Percentiles rank a stretch among this genome's conserved stretches.
Conservation (phyloP, 2,329 filamentous ascomycete species). For the Epichloe baconii region DNA sequence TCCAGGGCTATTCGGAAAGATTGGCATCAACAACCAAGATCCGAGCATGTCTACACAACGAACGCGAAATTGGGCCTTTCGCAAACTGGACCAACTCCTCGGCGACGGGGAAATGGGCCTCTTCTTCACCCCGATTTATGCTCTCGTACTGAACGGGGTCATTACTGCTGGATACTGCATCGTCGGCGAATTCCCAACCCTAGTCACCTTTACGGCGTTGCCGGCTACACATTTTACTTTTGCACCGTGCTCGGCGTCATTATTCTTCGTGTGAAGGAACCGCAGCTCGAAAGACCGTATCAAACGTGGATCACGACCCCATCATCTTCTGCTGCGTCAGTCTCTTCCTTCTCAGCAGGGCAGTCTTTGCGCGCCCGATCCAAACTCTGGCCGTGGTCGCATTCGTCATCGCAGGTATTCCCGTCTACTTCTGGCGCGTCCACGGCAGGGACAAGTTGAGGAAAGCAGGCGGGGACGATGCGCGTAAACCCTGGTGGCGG, state of each 20-base stretch:
- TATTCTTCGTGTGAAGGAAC: constrained; percentile 75
- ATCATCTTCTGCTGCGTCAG: constrained; percentile 98
- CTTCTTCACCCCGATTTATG: constrained; percentile 89
- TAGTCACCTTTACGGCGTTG: constrained; percentile 93
- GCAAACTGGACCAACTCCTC: constrained; percentile 46
- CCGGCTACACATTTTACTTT: constrained; percentile 96
- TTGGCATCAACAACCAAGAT: constrained; percentile 51
- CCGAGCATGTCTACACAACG: constrained; percentile 29
- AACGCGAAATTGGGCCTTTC: constrained; percentile 43
- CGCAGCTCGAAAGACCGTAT: constrained; percentile 79
- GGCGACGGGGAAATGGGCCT: constrained; percentile 69
- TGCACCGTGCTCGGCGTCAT: constrained; percentile 88
- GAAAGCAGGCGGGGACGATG: constrained; percentile 26
- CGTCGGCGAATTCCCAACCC: constrained; percentile 79
- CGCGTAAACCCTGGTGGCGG: constrained; percentile 37
- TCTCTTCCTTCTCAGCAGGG: constrained; percentile 76
- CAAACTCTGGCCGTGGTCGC: constrained; percentile 79
- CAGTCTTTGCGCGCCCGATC: constrained; percentile 79
- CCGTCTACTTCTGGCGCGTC: constrained; percentile 82
- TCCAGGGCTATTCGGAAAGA: constrained; percentile 66
- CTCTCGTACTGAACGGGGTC: constrained; percentile 66
- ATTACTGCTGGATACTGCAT: constrained; percentile 68
- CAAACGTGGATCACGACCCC: constrained; percentile 90
- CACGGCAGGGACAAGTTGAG: constrained; percentile 44
- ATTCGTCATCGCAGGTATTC: constrained; percentile 73